Evolutionary conservation across 2,329 filamentous ascomycete genomes (phyloP).

Genomic region (Acrodontium crateriforme): DNA sequence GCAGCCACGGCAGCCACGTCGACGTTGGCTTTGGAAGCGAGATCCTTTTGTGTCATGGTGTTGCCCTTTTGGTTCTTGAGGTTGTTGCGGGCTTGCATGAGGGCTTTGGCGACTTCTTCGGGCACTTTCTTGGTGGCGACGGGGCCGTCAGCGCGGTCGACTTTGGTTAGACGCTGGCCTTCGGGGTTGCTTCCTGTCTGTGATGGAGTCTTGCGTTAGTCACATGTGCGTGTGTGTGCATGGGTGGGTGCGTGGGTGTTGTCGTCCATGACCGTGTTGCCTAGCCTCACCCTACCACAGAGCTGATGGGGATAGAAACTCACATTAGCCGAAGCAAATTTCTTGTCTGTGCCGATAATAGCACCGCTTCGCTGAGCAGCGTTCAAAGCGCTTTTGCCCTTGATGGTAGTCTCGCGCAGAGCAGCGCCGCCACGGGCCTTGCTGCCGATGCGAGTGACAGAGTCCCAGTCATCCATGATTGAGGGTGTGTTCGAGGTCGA

Average conservation of each 20-base stretch:
- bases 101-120: slow-evolving; percentile 65
- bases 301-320: slow-evolving; percentile 25
- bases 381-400: slow-evolving; percentile 72
- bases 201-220: slow-evolving; percentile 24
- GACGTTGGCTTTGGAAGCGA: slow-evolving; percentile 80
- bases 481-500: slow-evolving; percentile 5
- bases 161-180: slow-evolving; percentile 92
- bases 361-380: slow-evolving; percentile 71
- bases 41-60: slow-evolving; percentile 77
- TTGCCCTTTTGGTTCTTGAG: slow-evolving; percentile 61
- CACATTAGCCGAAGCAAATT: slow-evolving; percentile 70
- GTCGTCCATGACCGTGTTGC: neutral
- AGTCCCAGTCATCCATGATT: slow-evolving; percentile 62
- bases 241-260: neutral
- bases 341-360: slow-evolving; percentile 82
- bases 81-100: slow-evolving; percentile 63
- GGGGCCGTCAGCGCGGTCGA: slow-evolving; percentile 94
- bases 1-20: slow-evolving; percentile 66
- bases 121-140: slow-evolving; percentile 92
- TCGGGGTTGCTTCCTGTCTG: slow-evolving; percentile 37
- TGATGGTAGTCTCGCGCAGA: slow-evolving; percentile 75
- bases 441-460: slow-evolving; percentile 84
- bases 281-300: neutral
- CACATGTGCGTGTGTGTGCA: slow-evolving; percentile 1
- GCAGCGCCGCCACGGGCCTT: slow-evolving; percentile 55